Percentiles rank a stretch among this genome's conserved stretches.
These are phyloP conservation scores for Chrysoporthe deuterocubensis DNA, from an alignment of 2,329 filamentous ascomycete genomes.

Conservation along the genomic window DNA sequence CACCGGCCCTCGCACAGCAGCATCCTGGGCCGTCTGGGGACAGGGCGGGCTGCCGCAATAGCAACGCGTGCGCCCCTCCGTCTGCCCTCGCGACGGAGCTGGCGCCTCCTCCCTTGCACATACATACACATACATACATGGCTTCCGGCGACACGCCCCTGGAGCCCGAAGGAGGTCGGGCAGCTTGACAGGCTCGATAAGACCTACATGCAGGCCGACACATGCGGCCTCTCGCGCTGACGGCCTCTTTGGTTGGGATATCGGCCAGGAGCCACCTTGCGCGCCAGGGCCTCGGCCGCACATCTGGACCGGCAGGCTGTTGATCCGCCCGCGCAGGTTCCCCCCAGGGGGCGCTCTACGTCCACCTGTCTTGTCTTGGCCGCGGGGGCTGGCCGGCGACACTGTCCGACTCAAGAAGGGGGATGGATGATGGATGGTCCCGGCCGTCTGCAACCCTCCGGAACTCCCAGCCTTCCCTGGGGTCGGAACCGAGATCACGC, in stretches of 20 bases:
- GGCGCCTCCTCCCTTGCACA: neutral
- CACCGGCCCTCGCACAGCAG: constrained; percentile 7
- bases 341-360: neutral
- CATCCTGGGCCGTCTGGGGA: neutral
- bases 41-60: neutral
- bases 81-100: neutral
- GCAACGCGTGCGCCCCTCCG: constrained; percentile 2
- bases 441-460: neutral
- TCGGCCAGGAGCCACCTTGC: neutral
- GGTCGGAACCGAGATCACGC: constrained; percentile 4
- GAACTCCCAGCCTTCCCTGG: neutral
- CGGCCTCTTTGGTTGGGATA: neutral
- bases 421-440: neutral
- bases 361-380: neutral
- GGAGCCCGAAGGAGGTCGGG: neutral
- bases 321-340: neutral
- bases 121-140: neutral
- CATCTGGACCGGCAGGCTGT: neutral
- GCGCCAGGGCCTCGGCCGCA: neutral
- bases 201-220: neutral
- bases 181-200: neutral
- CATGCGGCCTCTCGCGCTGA: constrained; percentile 4
- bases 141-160: neutral
- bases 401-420: neutral
- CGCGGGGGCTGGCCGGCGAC: neutral